Conservation (phyloP, 2,329 filamentous ascomycete genomes). For the Aspergillus aculeatus region DNA sequence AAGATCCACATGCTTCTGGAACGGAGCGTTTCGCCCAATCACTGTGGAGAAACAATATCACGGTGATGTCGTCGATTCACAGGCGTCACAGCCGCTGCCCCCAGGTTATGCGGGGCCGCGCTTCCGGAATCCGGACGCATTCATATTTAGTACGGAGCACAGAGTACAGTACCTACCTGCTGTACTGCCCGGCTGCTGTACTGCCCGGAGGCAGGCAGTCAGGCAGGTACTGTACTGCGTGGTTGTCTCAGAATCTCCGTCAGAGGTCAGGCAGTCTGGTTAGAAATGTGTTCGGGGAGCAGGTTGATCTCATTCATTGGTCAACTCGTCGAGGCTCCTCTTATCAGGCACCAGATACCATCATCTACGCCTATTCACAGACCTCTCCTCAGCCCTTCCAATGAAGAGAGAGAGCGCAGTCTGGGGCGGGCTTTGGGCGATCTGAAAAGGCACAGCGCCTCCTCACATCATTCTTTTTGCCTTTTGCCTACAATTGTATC, state of each 20-base stretch:
- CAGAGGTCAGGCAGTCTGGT: neutral
- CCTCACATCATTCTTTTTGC: neutral
- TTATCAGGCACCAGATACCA: neutral
- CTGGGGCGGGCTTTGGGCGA: neutral
- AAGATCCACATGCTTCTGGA: conserved; percentile 27
- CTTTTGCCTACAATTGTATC: neutral
- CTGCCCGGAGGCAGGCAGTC: neutral
- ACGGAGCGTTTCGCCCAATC: conserved; percentile 18
- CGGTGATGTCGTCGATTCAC: conserved; percentile 23
- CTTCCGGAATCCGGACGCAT: conserved; percentile 19
- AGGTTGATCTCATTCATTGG: neutral
- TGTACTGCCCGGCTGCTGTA: conserved; percentile 2
- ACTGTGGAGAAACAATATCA: conserved; percentile 8
- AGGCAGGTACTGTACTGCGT: neutral
- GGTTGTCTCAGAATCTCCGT: neutral
- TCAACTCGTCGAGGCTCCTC: no score
- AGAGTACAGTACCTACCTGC: no score
- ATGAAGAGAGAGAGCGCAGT: neutral
- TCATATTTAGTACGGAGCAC: conserved; percentile 3
- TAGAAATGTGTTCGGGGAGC: neutral
- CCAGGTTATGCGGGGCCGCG: conserved; percentile 26
- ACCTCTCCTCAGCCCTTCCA: neutral
- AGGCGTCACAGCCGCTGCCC: conserved; percentile 16
- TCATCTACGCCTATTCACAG: neutral
- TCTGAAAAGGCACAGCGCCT: neutral